Evolutionary conservation across 2,329 filamentous ascomycete genomes (phyloP).

Genomic region (Proliferodiscus dingleyae): DNA sequence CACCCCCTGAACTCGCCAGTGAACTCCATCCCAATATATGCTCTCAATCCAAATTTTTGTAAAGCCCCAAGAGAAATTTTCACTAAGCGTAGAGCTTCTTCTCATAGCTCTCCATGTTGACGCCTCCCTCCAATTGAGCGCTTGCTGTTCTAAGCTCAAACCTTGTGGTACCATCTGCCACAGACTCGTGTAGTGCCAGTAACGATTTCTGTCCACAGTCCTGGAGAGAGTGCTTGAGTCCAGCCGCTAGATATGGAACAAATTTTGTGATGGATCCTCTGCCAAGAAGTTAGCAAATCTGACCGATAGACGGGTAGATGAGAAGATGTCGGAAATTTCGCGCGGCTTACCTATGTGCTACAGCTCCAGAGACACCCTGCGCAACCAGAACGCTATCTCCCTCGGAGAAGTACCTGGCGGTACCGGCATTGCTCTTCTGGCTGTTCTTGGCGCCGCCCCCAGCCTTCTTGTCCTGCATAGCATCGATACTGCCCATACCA

Average conservation of each 20-base stretch:
- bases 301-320: not conserved
- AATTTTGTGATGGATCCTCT: conserved; percentile 78
- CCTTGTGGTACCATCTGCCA: conserved; percentile 69
- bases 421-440: conserved; percentile 85
- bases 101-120: conserved; percentile 98
- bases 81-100: conserved; percentile 97
- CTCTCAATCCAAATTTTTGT: no score
- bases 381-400: conserved; percentile 91
- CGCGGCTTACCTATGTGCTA: conserved; percentile 58
- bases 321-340: not conserved
- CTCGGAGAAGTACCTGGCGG: conserved; percentile 97
- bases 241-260: conserved; percentile 89
- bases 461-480: conserved; percentile 99
- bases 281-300: conserved; percentile 2
- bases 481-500: conserved; percentile 97
- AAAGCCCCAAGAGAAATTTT: no score
- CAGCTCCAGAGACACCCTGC: conserved; percentile 87
- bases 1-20: no score
- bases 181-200: conserved; percentile 67
- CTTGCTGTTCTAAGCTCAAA: conserved; percentile 94
- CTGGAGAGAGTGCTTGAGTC: conserved; percentile 95
- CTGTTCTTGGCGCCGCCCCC: conserved; percentile 71
- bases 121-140: conserved; percentile 92
- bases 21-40: no score
- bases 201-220: conserved; percentile 87